Evolutionary conservation across 1,139 yeast genomes (phyloP).

Genomic region (Kodamaea arcana): DNA sequence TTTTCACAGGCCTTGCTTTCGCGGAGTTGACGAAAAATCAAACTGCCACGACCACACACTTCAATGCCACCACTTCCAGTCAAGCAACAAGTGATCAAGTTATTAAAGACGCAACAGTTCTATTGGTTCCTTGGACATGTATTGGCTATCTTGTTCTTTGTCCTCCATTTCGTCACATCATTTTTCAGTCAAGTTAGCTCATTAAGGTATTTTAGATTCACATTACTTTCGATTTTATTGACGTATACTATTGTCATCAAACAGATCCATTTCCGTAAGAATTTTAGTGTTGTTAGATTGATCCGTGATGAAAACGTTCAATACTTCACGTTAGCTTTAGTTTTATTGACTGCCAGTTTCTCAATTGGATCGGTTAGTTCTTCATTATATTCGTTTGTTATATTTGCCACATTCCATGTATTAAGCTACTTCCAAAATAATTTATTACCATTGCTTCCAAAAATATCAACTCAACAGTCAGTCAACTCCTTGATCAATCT

Average conservation of each 20-base stretch:
- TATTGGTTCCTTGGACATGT: conserved; percentile 54
- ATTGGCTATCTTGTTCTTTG: conserved; percentile 32
- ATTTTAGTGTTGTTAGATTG: conserved; percentile 11
- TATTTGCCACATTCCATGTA: conserved; percentile 57
- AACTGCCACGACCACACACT: too few species aligned
- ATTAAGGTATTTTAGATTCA: conserved; percentile 31
- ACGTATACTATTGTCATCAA: conserved; percentile 48
- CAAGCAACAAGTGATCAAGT: conserved; percentile 10
- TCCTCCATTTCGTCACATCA: conserved; percentile 26
- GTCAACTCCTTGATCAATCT: conserved; percentile 22
- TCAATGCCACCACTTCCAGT: conserved; percentile 9
- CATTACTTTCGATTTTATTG: conserved; percentile 39
- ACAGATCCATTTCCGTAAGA: conserved; percentile 37
- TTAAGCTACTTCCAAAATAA: conserved; percentile 44
- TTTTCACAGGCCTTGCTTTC: too few species aligned
- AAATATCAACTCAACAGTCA: conserved; percentile 12
- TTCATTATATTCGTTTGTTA: conserved; percentile 48
- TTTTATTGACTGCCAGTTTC: conserved; percentile 30
- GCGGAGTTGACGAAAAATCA: too few species aligned
- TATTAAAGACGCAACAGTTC: conserved; percentile 42
- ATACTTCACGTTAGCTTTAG: conserved; percentile 41
- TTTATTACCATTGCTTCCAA: conserved; percentile 12
- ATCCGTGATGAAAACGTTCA: conserved; percentile 50
- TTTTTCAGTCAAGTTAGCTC: conserved; percentile 27
- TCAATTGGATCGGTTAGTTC: conserved; percentile 31